Conservation (phyloP, 2,329 filamentous ascomycete species). For the Trichoderma guizhouense region DNA sequence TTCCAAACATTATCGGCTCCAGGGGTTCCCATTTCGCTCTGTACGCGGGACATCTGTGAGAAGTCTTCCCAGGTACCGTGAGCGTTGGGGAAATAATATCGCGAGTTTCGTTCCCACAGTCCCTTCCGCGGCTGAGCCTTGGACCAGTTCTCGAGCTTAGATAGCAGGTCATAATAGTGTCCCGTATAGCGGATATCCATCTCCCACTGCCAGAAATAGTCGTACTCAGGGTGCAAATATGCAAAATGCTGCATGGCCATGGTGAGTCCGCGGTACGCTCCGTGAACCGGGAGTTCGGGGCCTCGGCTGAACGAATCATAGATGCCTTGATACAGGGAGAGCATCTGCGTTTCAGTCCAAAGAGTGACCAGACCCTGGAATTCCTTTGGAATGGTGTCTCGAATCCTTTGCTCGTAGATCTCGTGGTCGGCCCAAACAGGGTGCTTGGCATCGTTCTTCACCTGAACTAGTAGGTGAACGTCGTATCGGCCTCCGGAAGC, state of each 20-base stretch:
- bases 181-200: conserved; percentile 90
- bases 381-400: conserved; percentile 71
- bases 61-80: conserved; percentile 81
- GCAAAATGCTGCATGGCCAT: conserved; percentile 97
- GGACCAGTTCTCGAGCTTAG: conserved; percentile 67
- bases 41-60: conserved; percentile 67
- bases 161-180: conserved; percentile 75
- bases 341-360: conserved; percentile 94
- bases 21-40: conserved; percentile 66
- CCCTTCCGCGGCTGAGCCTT: conserved; percentile 72
- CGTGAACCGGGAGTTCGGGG: conserved; percentile 74
- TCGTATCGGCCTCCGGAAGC: conserved; percentile 84
- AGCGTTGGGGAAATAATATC: conserved; percentile 73
- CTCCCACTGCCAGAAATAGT: conserved; percentile 93
- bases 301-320: conserved; percentile 69
- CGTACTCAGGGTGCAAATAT: conserved; percentile 81
- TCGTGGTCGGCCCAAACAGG: conserved; percentile 76
- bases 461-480: conserved; percentile 79
- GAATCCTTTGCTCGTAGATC: conserved; percentile 63
- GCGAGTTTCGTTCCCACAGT: conserved; percentile 74
- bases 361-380: conserved; percentile 85
- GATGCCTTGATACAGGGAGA: conserved; percentile 81
- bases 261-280: conserved; percentile 86
- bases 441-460: conserved; percentile 70
- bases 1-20: conserved; percentile 67